Evolutionary conservation across 495 filamentous ascomycete species (phyloP).

Genomic region (Penicillium dipodomyicola): DNA sequence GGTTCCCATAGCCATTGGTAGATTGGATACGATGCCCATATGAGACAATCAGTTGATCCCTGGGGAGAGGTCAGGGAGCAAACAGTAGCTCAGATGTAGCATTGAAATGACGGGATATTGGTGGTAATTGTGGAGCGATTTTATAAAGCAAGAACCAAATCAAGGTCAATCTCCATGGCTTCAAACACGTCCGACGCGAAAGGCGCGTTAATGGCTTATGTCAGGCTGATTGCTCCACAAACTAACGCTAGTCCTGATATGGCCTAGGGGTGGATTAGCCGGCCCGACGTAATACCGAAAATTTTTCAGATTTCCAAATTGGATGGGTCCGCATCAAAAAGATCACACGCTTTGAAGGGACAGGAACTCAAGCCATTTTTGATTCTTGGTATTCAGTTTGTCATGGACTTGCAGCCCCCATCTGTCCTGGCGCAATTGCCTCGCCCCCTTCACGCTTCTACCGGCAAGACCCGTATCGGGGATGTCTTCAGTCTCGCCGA

Average conservation of each 20-base stretch:
- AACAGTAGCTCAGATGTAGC: not conserved
- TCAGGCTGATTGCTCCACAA: constrained; percentile 13
- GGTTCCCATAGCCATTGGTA: constrained; percentile 42
- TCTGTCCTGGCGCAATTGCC: constrained; percentile 65
- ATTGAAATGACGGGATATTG: constrained; percentile 2
- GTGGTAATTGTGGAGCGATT: not conserved
- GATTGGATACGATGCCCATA: constrained; percentile 28
- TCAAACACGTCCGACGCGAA: constrained; percentile 31
- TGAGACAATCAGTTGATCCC: constrained; percentile 11
- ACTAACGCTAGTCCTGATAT: constrained; percentile 13
- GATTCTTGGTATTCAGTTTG: constrained; percentile 13
- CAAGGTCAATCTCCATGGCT: constrained; percentile 5
- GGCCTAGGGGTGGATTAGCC: constrained; percentile 15
- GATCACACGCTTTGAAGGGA: constrained; percentile 25
- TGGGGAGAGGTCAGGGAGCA: constrained; percentile 2
- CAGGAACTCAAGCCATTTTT: constrained; percentile 15
- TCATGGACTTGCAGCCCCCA: constrained; percentile 47
- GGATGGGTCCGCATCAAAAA: constrained; percentile 27
- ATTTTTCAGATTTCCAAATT: constrained; percentile 43
- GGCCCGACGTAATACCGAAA: constrained; percentile 40
- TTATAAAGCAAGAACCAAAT: not conserved
- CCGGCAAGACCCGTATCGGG: constrained; percentile 58
- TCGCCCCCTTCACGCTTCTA: constrained; percentile 57
- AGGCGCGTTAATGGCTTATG: constrained; percentile 27
- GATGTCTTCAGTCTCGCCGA: constrained; percentile 71